Evolutionary conservation across 805 yeast genomes (phyloP).

Genomic region (Lipomyces lipofer): DNA sequence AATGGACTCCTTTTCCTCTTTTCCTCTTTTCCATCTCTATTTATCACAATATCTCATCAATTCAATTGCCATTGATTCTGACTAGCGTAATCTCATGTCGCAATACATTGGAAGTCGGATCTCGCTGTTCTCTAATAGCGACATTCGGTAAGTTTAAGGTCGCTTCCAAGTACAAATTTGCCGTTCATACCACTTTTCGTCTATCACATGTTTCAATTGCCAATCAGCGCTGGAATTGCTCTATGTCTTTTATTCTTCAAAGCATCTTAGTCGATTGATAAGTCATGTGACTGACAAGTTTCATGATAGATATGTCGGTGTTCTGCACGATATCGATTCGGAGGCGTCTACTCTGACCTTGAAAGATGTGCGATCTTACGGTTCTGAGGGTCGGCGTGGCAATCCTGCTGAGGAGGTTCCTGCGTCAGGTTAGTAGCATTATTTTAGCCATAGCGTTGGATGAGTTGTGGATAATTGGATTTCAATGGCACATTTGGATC

Average conservation of each 20-base stretch:
- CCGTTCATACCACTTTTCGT: too few species aligned
- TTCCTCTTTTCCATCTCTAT: too few species aligned
- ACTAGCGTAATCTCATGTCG: slow-evolving; percentile 56
- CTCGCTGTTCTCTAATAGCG: slow-evolving; percentile 73
- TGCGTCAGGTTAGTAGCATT: slow-evolving; percentile 49
- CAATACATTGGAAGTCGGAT: slow-evolving; percentile 90
- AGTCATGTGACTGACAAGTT: background rate
- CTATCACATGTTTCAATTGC: too few species aligned
- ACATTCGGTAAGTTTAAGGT: slow-evolving; percentile 56
- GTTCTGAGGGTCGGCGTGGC: slow-evolving; percentile 84
- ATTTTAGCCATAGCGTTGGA: slow-evolving; percentile 28
- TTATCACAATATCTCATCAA: too few species aligned
- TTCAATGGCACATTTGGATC: too few species aligned
- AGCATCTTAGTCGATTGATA: background rate
- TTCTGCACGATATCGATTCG: slow-evolving; percentile 83
- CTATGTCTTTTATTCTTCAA: too few species aligned
- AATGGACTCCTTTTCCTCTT: too few species aligned
- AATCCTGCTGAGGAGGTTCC: slow-evolving; percentile 71
- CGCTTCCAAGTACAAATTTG: too few species aligned
- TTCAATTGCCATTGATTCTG: background rate
- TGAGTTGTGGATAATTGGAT: background rate
- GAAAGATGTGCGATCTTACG: slow-evolving; percentile 74
- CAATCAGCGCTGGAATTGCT: too few species aligned
- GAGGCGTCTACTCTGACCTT: slow-evolving; percentile 88
- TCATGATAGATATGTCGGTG: slow-evolving; percentile 72